Conservation (phyloP, 352 stramenopile genomes). For the Phytophthora aleatoria region DNA sequence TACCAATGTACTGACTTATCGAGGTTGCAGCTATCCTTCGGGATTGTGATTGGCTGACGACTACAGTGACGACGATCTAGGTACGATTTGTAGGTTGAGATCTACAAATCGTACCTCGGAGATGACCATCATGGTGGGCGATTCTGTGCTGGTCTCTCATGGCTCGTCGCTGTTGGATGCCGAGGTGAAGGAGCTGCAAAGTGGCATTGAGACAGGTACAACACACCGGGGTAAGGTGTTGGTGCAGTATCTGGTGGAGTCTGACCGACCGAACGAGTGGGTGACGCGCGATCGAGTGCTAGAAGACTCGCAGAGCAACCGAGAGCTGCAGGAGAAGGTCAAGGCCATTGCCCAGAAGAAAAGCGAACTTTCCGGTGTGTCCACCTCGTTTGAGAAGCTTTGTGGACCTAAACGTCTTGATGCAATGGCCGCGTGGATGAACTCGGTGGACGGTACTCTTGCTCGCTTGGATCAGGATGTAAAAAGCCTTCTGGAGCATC, state of each 20-base stretch:
- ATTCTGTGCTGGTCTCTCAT: constrained; percentile 66
- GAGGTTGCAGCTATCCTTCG: constrained; percentile 2
- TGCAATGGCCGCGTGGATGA: constrained; percentile 33
- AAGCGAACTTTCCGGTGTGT: constrained; percentile 52
- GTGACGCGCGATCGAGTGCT: constrained; percentile 60
- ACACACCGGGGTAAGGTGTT: constrained; percentile 51
- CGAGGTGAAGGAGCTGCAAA: constrained; percentile 54
- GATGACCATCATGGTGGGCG: constrained; percentile 51
- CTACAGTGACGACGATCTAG: neutral
- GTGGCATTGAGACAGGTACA: constrained; percentile 10
- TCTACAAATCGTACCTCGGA: neutral
- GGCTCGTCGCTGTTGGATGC: constrained; percentile 76
- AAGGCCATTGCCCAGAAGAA: constrained; percentile 43
- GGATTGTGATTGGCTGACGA: constrained; percentile 38
- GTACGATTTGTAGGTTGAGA: neutral
- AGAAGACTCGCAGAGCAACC: constrained; percentile 58
- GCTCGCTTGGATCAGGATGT: constrained; percentile 17
- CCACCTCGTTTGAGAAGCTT: constrained; percentile 34
- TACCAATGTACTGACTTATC: constrained; percentile 1
- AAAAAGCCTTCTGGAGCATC: constrained; percentile 14
- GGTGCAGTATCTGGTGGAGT: constrained; percentile 85
- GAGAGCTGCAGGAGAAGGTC: constrained; percentile 52
- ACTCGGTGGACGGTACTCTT: constrained; percentile 24
- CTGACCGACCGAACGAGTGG: constrained; percentile 89
- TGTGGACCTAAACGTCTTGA: constrained; percentile 23